Evolutionary conservation across 1,284 basidiomycete species (phyloP).

Genomic region (Blastosporella zonata): DNA sequence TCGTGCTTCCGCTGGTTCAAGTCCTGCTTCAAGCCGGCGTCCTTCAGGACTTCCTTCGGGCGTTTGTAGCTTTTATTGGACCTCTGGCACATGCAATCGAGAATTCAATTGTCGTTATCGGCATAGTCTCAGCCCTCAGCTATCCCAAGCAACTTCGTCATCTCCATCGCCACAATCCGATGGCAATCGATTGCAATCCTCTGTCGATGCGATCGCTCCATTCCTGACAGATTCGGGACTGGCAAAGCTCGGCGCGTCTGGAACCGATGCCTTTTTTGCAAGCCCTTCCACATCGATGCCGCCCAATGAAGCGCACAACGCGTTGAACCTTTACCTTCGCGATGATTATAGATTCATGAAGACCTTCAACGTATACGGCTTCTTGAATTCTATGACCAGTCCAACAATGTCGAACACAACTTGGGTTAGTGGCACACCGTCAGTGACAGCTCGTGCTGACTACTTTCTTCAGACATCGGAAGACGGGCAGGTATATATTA

Average conservation of each 20-base stretch:
- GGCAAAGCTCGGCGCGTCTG: slow-evolving; percentile 37
- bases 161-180: neutral
- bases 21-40: slow-evolving; percentile 16
- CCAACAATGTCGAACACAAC: slow-evolving; percentile 42
- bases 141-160: slow-evolving; percentile 7
- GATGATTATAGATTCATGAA: slow-evolving; percentile 44
- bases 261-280: slow-evolving; percentile 36
- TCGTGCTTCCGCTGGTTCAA: slow-evolving; percentile 4
- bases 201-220: slow-evolving; percentile 32
- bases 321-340: slow-evolving; percentile 41
- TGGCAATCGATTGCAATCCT: slow-evolving; percentile 6
- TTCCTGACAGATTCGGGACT: slow-evolving; percentile 48
- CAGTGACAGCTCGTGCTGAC: neutral
- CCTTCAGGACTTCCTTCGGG: slow-evolving; percentile 30
- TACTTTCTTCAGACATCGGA: slow-evolving; percentile 39
- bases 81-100: slow-evolving; percentile 43
- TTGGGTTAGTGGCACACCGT: slow-evolving; percentile 44
- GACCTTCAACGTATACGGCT: slow-evolving; percentile 44
- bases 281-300: slow-evolving; percentile 28
- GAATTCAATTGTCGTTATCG: slow-evolving; percentile 47
- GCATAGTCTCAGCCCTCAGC: slow-evolving; percentile 32
- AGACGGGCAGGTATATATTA: slow-evolving; percentile 48
- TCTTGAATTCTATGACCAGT: slow-evolving; percentile 45
- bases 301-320: slow-evolving; percentile 50
- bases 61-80: slow-evolving; percentile 53